Evolutionary conservation across 2,329 filamentous ascomycete species (phyloP), one percentile per base, ranked within the genome.

Genomic region (Claviceps arundinis): DNA sequence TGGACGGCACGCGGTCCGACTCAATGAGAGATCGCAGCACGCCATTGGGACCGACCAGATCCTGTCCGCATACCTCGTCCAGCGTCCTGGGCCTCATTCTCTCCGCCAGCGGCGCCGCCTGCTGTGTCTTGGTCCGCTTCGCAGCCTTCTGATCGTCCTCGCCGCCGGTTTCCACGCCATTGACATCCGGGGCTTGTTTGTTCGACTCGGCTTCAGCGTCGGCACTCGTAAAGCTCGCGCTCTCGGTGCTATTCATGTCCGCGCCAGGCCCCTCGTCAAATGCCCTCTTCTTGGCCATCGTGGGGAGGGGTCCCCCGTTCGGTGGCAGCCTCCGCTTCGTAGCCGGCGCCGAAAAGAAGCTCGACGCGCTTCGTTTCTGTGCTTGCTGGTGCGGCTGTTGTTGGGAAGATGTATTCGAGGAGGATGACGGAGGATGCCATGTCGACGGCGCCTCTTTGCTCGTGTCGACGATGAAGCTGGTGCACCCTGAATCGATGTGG

Each of bases 31-130:
- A 83, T 4, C 91, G 82, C 44, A 98, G 74, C 5, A 97, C 81
- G n/a, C 93, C 93, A 37, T 81, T 73, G 0, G 81, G 80, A 0
- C 89, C 91, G 1, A 98, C 90, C 0, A 98, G 80, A 45, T 95
- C 89, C 69, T 98, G 93, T 0, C 93, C 93, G 57, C 77, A 89
- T 3, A 97, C 86, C 16, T 95, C 84, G 62, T 96, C 87, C 7
- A 98, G 76, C 0, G 77, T 86, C 52, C 75, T 76, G 1, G 93
- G 93, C 4, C 93, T 82, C 89, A 97, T 95, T 34, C 91, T 85
- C 68, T 98, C 93, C 2, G 93, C 90, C 17, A 98, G 73, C 0
- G 93, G 93, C 8, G 89, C 89, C 1, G 83, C 81, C 60, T 82
- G 81, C 53, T 82, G 78, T 38, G 74, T 78, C 68, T 87, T 89